phyloP scores from a whole-genome alignment of 805 yeast genomes.

The Metschnikowia chrysomelidarum region DNA sequence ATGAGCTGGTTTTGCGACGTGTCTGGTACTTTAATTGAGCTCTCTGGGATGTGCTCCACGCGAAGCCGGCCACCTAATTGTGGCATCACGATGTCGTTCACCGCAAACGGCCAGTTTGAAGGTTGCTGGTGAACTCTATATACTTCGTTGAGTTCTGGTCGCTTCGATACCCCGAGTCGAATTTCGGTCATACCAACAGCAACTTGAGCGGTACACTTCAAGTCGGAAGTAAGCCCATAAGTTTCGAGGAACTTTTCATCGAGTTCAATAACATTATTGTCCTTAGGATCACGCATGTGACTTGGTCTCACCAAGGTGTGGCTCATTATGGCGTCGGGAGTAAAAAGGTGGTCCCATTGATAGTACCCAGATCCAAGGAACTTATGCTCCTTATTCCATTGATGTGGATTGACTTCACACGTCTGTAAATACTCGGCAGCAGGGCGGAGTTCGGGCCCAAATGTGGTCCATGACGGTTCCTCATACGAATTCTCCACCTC shows the following conservation, averaged over 20 bases:
- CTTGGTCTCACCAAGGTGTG: constrained; percentile 44
- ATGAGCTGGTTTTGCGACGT: no score
- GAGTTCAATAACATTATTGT: constrained; percentile 28
- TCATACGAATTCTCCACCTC: neutral
- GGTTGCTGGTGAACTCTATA: constrained; percentile 17
- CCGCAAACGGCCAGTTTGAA: constrained; percentile 5
- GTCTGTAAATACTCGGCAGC: constrained; percentile 16
- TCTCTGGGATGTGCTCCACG: constrained; percentile 45
- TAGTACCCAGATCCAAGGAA: constrained; percentile 39
- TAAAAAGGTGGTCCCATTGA: constrained; percentile 41
- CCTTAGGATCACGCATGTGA: constrained; percentile 20
- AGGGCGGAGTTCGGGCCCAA: constrained; percentile 14
- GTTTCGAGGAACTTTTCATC: constrained; percentile 25
- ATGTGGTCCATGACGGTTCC: constrained; percentile 16
- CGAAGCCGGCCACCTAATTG: constrained; percentile 42
- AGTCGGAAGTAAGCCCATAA: constrained; percentile 25
- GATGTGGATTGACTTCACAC: constrained; percentile 34
- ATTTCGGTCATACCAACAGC: constrained; percentile 28
- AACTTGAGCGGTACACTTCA: constrained; percentile 28
- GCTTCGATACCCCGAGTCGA: constrained; percentile 28
- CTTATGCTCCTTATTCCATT: constrained; percentile 8
- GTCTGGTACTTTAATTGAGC: no score
- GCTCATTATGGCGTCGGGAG: constrained; percentile 40
- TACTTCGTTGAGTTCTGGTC: constrained; percentile 25
- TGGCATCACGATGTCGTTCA: constrained; percentile 39